Evolutionary conservation across 2,329 filamentous ascomycete species (phyloP).

Genomic region (Aspergillus flavus): DNA sequence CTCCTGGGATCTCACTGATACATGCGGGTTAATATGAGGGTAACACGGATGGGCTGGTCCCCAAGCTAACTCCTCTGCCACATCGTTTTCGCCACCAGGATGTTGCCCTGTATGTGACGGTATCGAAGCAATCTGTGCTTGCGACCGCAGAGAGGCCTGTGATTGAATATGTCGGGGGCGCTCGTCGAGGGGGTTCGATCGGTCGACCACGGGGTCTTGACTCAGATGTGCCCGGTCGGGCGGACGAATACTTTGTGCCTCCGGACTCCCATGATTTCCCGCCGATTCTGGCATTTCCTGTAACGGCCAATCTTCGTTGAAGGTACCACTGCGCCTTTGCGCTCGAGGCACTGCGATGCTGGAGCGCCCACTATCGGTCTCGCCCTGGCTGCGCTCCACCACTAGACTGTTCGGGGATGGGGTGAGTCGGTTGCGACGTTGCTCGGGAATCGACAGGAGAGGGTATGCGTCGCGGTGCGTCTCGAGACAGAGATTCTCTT

Average conservation of each 20-base stretch:
- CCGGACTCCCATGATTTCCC: conserved; percentile 28
- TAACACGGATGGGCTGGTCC: conserved; percentile 92
- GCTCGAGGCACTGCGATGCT: conserved; percentile 55
- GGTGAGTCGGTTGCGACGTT: conserved; percentile 56
- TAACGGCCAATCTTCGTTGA: conserved; percentile 24
- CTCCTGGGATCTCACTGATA: conserved; percentile 73
- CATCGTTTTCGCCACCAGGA: conserved; percentile 52
- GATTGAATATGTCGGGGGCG: conserved; percentile 44
- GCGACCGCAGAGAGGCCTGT: conserved; percentile 43
- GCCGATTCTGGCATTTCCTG: conserved; percentile 31
- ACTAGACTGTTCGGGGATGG: conserved; percentile 49
- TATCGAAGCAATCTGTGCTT: conserved; percentile 42
- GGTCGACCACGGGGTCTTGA: conserved; percentile 23
- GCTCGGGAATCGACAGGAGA: conserved; percentile 60
- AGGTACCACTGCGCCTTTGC: conserved; percentile 40
- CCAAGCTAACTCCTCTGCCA: conserved; percentile 78
- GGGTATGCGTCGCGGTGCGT: conserved; percentile 55
- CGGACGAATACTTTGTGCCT: conserved; percentile 31
- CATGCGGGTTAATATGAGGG: conserved; percentile 90
- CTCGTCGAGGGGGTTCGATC: conserved; percentile 21
- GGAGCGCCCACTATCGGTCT: conserved; percentile 52
- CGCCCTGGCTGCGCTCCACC: conserved; percentile 51
- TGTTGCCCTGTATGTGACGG: conserved; percentile 40
- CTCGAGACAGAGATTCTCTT: conserved; percentile 38
- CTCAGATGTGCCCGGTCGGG: conserved; percentile 35